phyloP scores from a whole-genome alignment of 148 eudicot genomes.

The Dysphania ambrosioides region DNA sequence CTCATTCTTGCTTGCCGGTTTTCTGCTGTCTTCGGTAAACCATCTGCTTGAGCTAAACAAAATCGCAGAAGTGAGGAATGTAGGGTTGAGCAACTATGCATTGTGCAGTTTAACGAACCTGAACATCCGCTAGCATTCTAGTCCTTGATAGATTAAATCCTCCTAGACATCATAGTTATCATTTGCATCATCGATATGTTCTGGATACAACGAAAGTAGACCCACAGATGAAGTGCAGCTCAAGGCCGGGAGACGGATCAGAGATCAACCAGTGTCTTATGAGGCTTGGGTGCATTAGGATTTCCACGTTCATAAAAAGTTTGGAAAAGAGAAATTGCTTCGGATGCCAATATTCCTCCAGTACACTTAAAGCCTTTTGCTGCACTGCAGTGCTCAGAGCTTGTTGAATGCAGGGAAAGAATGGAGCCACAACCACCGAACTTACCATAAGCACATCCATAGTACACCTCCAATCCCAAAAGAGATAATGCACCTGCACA shows the following conservation, averaged over 20 bases:
- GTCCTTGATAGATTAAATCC: background rate
- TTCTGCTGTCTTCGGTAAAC: too few relatives aligned
- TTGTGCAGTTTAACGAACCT: background rate
- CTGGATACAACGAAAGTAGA: background rate
- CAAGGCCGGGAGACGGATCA: background rate
- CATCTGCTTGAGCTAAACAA: too few relatives aligned
- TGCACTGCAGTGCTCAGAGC: slow-evolving; percentile 25
- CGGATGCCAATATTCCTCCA: slow-evolving; percentile 80
- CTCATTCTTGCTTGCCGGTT: too few relatives aligned
- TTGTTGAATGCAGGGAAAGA: slow-evolving; percentile 58
- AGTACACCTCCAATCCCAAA: slow-evolving; percentile 81
- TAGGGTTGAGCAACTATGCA: too few relatives aligned
- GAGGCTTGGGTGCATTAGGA: slow-evolving; percentile 95
- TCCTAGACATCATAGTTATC: too few relatives aligned
- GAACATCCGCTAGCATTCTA: background rate
- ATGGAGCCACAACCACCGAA: slow-evolving; percentile 97
- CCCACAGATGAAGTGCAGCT: background rate
- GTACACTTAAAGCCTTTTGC: slow-evolving; percentile 56
- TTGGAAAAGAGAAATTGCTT: slow-evolving; percentile 69
- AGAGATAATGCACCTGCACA: slow-evolving; percentile 85
- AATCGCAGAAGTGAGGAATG: too few relatives aligned
- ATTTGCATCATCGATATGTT: background rate
- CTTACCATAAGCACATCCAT: slow-evolving; percentile 86
- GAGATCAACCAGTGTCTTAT: slow-evolving; percentile 47
- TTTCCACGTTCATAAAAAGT: slow-evolving; percentile 89